These are phyloP conservation scores for Castanopsis chinensis DNA, from an alignment of 306 rosid species.

Conservation along the genomic window DNA sequence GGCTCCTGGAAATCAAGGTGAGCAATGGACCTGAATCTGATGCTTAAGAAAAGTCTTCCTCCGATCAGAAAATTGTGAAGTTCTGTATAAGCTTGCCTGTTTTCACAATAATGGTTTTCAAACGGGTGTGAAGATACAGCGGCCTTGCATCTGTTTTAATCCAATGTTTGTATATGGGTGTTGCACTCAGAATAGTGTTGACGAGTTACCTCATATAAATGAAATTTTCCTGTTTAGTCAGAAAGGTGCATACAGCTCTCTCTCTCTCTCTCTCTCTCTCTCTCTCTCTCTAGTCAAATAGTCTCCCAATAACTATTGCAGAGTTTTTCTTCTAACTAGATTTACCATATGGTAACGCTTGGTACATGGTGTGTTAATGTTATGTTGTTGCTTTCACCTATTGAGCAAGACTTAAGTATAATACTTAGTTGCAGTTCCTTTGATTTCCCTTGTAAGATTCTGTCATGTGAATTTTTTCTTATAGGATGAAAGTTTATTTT, in stretches of 20 bases:
- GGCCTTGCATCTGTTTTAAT: neutral
- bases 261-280: neutral
- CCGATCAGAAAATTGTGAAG: neutral
- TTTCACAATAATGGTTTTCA: neutral
- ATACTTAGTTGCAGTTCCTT: too few species aligned
- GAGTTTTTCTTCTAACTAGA: neutral
- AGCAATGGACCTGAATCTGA: constrained; percentile 21
- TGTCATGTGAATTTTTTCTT: too few species aligned
- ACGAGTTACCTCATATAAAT: neutral
- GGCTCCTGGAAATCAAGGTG: constrained; percentile 42
- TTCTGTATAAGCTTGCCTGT: neutral
- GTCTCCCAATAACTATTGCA: neutral
- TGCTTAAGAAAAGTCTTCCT: neutral
- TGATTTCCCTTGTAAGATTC: too few species aligned
- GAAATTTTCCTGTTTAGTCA: neutral
- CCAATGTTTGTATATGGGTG: neutral
- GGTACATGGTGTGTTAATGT: neutral
- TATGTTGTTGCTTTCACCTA: neutral
- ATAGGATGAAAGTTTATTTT: too few species aligned
- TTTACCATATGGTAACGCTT: neutral
- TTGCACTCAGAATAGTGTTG: neutral
- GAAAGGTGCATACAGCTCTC: neutral
- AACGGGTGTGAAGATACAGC: neutral
- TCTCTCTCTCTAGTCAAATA: neutral
- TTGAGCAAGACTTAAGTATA: neutral